phyloP scores from a whole-genome alignment of 169 alveolate species.

The Pseudocohnilembus persalinus region DNA sequence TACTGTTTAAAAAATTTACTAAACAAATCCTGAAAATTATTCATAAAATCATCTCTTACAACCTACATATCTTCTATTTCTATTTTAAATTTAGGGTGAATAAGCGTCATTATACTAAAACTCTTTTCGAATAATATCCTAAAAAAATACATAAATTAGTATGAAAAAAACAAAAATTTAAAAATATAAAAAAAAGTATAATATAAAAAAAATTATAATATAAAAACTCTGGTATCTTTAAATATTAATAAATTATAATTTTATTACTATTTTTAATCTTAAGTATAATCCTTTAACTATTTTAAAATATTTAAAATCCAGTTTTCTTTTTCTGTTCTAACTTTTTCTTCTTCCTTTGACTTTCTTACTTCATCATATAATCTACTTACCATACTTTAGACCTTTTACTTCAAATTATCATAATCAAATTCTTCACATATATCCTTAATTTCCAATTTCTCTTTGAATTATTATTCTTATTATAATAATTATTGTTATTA shows the following conservation, averaged over 20 bases:
- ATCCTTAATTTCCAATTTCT: no score
- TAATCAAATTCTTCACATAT: no score
- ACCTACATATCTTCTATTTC: background rate
- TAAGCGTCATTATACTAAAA: slow-evolving; percentile 4
- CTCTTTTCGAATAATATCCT: slow-evolving; percentile 22
- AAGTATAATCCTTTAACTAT: slow-evolving; percentile 7
- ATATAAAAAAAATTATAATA: background rate
- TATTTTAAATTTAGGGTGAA: slow-evolving; percentile 5
- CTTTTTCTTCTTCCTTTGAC: slow-evolving; percentile 20
- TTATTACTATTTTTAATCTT: slow-evolving; percentile 11
- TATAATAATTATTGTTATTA: no score
- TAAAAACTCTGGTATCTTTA: background rate
- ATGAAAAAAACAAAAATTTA: no score
- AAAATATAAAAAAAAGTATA: no score
- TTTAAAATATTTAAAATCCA: slow-evolving; percentile 17
- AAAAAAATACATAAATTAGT: no score
- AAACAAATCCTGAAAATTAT: background rate
- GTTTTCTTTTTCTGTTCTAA: slow-evolving; percentile 23
- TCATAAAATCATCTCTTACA: background rate
- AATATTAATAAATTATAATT: background rate
- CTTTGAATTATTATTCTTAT: no score
- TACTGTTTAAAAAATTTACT: background rate
- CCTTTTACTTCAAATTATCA: no score
- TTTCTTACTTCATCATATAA: slow-evolving; percentile 5
- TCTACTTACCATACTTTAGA: no score